Conservation (phyloP, 2,329 filamentous ascomycete genomes). For the Tolypocladium tundrense region DNA sequence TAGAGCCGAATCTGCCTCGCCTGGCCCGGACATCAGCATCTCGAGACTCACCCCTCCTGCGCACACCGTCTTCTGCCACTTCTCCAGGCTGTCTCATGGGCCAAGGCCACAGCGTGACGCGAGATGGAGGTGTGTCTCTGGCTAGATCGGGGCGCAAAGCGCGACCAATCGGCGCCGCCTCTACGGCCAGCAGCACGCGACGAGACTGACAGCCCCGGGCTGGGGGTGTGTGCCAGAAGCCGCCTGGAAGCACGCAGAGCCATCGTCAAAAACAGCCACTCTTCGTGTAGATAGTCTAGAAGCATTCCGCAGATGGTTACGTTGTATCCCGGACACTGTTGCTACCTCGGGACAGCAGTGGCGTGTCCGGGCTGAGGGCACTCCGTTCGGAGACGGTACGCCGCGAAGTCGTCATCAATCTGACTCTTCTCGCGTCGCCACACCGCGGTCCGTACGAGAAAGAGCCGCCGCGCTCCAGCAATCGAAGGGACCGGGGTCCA, state of each 20-base stretch:
- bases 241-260: neutral
- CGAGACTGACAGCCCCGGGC: neutral
- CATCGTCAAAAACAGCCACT: neutral
- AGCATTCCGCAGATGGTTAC: neutral
- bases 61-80: neutral
- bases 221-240: neutral
- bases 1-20: neutral
- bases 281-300: neutral
- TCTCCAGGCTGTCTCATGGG: neutral
- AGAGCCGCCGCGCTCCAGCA: neutral
- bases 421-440: neutral
- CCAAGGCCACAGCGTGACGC: too few relatives aligned
- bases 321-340: neutral
- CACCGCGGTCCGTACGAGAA: neutral
- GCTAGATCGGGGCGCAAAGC: neutral
- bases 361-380: too few relatives aligned
- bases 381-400: too few relatives aligned
- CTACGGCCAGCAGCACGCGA: neutral
- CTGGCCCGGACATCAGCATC: neutral
- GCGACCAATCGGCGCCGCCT: neutral
- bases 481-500: neutral
- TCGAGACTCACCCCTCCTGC: neutral
- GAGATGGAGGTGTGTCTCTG: neutral
- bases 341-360: neutral
- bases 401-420: too few relatives aligned